phyloP scores from a whole-genome alignment of 768 basidiomycete genomes.

The Tulasnella sp. region DNA sequence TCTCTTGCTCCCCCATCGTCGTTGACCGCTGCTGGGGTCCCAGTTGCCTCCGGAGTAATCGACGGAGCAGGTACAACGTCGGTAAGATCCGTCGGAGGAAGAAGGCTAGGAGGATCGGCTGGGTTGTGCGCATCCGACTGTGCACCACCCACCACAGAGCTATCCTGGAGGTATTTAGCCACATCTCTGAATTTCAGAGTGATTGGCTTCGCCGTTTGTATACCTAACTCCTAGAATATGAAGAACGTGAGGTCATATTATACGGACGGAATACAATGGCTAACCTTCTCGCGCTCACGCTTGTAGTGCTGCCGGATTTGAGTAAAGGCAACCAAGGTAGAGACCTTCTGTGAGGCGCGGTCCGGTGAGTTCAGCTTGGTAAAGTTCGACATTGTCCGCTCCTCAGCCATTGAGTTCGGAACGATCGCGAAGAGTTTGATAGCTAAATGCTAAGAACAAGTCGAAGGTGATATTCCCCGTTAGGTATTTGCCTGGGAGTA shows the following conservation, averaged over 20 bases:
- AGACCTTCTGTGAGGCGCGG: conserved; percentile 24
- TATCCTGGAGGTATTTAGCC: neutral
- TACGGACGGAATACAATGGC: neutral
- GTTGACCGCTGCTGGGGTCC: neutral
- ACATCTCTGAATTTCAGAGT: neutral
- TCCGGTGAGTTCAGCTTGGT: conserved; percentile 29
- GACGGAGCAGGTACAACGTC: too few relatives aligned
- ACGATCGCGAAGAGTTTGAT: conserved; percentile 29
- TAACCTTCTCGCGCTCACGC: neutral
- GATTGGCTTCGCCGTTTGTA: neutral
- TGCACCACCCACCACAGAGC: too few relatives aligned
- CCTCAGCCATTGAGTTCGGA: conserved; percentile 34
- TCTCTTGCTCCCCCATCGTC: neutral
- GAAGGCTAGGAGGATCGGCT: neutral
- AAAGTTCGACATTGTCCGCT: conserved; percentile 30
- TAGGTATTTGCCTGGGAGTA: neutral
- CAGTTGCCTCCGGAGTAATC: too few relatives aligned
- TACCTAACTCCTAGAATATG: neutral
- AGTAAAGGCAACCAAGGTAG: conserved; percentile 24
- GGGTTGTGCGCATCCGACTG: neutral
- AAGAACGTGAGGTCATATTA: neutral
- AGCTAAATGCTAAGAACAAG: conserved; percentile 25
- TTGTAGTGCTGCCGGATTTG: conserved; percentile 4
- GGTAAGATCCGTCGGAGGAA: too few relatives aligned
- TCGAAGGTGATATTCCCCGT: neutral